Percentiles rank a stretch among this genome's conserved stretches.
Conservation (phyloP, 2,329 filamentous ascomycete species). For the Fusarium veterinarium region DNA sequence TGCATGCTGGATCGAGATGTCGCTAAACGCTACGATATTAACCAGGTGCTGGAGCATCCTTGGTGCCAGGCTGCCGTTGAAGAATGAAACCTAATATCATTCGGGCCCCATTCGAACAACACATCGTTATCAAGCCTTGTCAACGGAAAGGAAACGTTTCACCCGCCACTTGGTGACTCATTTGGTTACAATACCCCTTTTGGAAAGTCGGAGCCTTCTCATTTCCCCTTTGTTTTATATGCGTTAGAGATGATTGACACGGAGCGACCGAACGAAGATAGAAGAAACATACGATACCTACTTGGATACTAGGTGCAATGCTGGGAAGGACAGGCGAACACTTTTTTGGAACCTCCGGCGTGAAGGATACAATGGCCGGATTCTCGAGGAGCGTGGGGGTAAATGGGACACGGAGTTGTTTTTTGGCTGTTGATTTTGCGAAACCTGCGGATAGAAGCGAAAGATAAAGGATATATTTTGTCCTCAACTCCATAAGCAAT, state of each 20-base stretch:
- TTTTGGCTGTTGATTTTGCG: conserved; percentile 16
- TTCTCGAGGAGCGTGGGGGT: conserved; percentile 2
- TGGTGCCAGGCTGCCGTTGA: conserved; percentile 67
- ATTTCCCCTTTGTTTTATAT: conserved; percentile 24
- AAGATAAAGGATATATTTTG: conserved; percentile 9
- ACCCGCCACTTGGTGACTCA: conserved; percentile 20
- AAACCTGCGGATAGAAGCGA: conserved; percentile 27
- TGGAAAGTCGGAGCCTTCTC: conserved; percentile 30
- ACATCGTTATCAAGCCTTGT: conserved; percentile 13
- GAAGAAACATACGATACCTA: conserved; percentile 24
- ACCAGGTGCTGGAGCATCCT: conserved; percentile 87
- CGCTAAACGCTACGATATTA: conserved; percentile 83
- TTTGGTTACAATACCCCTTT: conserved; percentile 41
- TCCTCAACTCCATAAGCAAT: conserved; percentile 17
- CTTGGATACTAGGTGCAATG: conserved; percentile 12
- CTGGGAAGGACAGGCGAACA: conserved; percentile 4
- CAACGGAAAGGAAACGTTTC: conserved; percentile 3
- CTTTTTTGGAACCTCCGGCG: conserved; percentile 10
- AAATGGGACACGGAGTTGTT: conserved; percentile 27
- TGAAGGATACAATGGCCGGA: conserved; percentile 18
- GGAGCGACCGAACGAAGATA: conserved; percentile 26
- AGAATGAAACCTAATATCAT: conserved; percentile 3
- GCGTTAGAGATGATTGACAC: conserved; percentile 36
- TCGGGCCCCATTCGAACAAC: neutral
- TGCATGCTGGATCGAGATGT: conserved; percentile 95